A percentile compares a stretch with the other conserved stretches of the same genome.
phyloP scores from a whole-genome alignment of 257 asterid species.

The Solanum paucissectum region DNA sequence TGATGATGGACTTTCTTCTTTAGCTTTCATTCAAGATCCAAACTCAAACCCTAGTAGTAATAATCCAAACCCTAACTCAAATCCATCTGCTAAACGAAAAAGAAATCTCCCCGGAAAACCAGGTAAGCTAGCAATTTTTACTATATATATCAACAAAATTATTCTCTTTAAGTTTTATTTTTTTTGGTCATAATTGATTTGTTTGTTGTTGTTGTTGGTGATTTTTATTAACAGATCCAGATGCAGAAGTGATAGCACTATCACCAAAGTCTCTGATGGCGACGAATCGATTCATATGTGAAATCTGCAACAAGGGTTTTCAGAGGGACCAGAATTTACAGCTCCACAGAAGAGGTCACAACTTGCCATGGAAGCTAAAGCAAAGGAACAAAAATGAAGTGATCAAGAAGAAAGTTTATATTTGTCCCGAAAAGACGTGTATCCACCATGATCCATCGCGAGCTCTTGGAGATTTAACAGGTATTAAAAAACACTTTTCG shows the following conservation, averaged over 20 bases:
- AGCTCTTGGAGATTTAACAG: constrained; percentile 13
- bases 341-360: constrained; percentile 18
- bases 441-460: constrained; percentile 13
- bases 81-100: constrained; percentile 8
- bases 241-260: constrained; percentile 15
- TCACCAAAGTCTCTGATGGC: constrained; percentile 16
- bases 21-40: constrained; percentile 49
- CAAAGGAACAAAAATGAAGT: constrained; percentile 7
- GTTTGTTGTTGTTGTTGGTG: neutral
- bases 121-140: neutral
- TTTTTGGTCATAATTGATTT: neutral
- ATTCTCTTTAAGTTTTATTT: neutral
- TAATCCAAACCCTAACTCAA: constrained; percentile 4
- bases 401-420: constrained; percentile 8
- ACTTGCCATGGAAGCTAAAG: constrained; percentile 18
- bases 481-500: constrained; percentile 8
- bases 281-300: constrained; percentile 13
- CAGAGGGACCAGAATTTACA: constrained; percentile 18
- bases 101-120: constrained; percentile 16
- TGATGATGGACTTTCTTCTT: constrained; percentile 51
- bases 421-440: constrained; percentile 14
- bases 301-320: constrained; percentile 15
- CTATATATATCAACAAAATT: neutral
- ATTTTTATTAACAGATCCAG: constrained; percentile 4
- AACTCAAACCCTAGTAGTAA: neutral